Evolutionary conservation across 352 stramenopile species (phyloP), one percentile per base, ranked within the genome.

Genomic region (Phytophthora tubulina): DNA sequence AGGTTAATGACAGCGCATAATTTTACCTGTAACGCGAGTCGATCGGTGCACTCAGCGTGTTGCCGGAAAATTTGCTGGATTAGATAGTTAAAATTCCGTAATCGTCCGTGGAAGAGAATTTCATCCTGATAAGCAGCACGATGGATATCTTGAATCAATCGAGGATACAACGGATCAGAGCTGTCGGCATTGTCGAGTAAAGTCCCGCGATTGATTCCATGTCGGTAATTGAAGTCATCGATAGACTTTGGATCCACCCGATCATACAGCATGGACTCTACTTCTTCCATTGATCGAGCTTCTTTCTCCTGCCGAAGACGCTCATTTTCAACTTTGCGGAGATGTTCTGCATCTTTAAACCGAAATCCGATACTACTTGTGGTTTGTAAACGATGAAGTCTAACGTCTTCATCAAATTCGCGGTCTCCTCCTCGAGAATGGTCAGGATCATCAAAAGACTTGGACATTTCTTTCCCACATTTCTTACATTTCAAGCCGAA

Each of bases 261-360:
- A 53, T 94, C 86, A 45, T 95, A 95, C 10, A 92, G 53, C 17
- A 88, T 57, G 0, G 67, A 59, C 31, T 95, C 88, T 0, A 61
- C 49, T 14, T 90, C 53, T 15, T 91, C 80, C 9, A 93, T 70
- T n/a, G 73, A 41, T 3, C 86, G 68, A 0, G 76, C 76, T 59
- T 95, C 88, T 59, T 95, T 95, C 38, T 95, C 88, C 8, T 92
- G 60, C 0, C 88, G 78, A 60, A 92, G 6, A 1, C 88, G 76
- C 52, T 95, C 88, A 15, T 76, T 67, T 42, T 95, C 86, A 13
- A 95, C 74, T 4, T 57, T 56, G 0, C 70, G 32, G 4, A 92
- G 76, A 38, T 95, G 81, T 1, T 70, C 65, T 9, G 64, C 31
- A 63, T 75, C 58, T 33, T 51, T 54, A 33, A 94, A 78, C 3